Evolutionary conservation across 1,284 basidiomycete species (phyloP).

Genomic region (Phaffia rhodozyma): DNA sequence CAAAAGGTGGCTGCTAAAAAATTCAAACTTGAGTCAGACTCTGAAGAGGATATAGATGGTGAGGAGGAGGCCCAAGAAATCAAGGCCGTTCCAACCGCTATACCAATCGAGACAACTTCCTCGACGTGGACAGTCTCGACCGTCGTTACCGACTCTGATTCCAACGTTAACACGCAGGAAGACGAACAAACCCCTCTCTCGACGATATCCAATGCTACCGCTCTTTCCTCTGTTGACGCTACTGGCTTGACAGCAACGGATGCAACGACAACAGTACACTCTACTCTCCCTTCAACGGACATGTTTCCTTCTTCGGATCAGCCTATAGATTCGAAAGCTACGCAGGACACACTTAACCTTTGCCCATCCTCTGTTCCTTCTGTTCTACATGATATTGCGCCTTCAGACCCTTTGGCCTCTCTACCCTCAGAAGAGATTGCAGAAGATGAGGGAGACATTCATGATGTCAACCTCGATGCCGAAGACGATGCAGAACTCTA

Average conservation of each 20-base stretch:
- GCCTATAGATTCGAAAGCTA: no score
- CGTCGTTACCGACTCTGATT: neutral
- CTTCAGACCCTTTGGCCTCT: no score
- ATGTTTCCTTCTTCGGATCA: no score
- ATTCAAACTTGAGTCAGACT: conserved; percentile 22
- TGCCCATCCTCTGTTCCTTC: no score
- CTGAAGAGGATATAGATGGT: conserved; percentile 22
- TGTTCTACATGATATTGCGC: no score
- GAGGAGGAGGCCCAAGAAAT: conserved; percentile 19
- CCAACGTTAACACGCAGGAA: neutral
- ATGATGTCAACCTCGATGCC: conserved; percentile 25
- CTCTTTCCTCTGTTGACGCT: neutral
- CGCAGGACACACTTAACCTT: no score
- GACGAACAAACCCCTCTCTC: no score
- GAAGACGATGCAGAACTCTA: conserved; percentile 25
- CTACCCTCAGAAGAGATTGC: no score
- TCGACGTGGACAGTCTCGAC: conserved; percentile 47
- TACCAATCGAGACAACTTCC: conserved; percentile 52
- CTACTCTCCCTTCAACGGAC: neutral
- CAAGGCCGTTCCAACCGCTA: conserved; percentile 35
- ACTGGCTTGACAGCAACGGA: no score
- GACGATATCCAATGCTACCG: neutral
- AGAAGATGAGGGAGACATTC: no score
- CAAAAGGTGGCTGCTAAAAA: conserved; percentile 16
- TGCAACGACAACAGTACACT: no score